Percentiles rank a stretch among this genome's conserved stretches.
phyloP scores from a whole-genome alignment of 2,329 filamentous ascomycete genomes.

The Penicillium sp. region DNA sequence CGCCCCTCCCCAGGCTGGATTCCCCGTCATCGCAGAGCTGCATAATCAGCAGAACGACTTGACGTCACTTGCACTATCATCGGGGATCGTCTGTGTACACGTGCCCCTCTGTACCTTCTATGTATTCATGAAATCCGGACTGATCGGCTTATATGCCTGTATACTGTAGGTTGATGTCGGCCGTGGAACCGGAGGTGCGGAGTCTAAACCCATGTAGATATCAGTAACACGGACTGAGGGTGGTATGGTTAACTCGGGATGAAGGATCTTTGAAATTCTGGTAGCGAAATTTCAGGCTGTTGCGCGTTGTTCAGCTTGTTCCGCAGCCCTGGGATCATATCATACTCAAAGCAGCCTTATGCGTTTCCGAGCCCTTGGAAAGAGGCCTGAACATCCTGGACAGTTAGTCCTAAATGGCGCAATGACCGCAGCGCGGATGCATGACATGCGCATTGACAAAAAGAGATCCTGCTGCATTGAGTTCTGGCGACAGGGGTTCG shows the following conservation, averaged over 20 bases:
- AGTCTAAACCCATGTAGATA: too few relatives aligned
- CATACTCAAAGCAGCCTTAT: constrained; percentile 9
- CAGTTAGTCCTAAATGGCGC: constrained; percentile 5
- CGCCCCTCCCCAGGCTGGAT: constrained; percentile 11
- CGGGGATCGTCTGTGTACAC: background rate
- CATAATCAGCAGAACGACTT: constrained; percentile 19
- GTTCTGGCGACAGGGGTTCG: too few relatives aligned
- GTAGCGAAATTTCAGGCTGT: too few relatives aligned
- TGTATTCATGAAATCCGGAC: background rate
- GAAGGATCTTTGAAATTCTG: background rate
- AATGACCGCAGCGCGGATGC: constrained; percentile 15
- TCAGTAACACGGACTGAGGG: too few relatives aligned
- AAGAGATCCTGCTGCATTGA: background rate
- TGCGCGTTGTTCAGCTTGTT: background rate
- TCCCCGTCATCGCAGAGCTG: constrained; percentile 12
- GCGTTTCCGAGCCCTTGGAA: constrained; percentile 5
- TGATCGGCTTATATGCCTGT: background rate
- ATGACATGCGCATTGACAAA: constrained; percentile 19
- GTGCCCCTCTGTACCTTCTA: background rate
- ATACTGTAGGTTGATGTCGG: background rate
- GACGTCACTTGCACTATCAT: constrained; percentile 22
- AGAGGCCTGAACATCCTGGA: constrained; percentile 8
- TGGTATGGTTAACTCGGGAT: background rate
- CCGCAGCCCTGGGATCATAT: background rate
- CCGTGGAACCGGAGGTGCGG: too few relatives aligned